These are phyloP conservation scores for Carpinus viminea DNA, from an alignment of 306 rosid genomes.

Conservation along the genomic window DNA sequence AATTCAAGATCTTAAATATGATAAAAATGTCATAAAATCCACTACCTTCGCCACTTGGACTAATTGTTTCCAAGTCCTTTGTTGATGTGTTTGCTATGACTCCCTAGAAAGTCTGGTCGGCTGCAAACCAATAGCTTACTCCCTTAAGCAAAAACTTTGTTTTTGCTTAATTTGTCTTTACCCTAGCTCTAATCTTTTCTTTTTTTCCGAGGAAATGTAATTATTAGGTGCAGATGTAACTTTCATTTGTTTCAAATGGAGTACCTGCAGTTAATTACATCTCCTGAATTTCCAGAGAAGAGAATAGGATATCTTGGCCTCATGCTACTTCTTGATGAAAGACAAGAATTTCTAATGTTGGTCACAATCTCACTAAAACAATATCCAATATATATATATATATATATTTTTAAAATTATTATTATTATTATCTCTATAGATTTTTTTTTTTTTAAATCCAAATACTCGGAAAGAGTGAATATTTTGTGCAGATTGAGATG, in stretches of 20 bases:
- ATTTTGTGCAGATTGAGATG: slow-evolving; percentile 9
- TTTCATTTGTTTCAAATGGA: slow-evolving; percentile 57
- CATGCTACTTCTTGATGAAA: slow-evolving; percentile 99
- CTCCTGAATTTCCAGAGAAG: slow-evolving; percentile 97
- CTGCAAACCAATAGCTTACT: no score
- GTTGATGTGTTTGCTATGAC: no score
- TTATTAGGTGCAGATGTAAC: no score
- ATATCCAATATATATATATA: slow-evolving; percentile 55
- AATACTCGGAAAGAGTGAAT: slow-evolving; percentile 89
- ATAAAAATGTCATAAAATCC: no score
- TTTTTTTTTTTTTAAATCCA: slow-evolving; percentile 40
- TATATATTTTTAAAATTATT: not conserved
- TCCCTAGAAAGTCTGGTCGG: no score
- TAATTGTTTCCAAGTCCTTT: no score
- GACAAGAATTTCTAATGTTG: slow-evolving; percentile 99
- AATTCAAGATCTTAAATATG: no score
- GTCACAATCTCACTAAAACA: slow-evolving; percentile 97
- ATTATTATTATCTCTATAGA: not conserved
- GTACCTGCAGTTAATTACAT: slow-evolving; percentile 89
- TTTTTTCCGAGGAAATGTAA: no score
- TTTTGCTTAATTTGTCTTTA: no score
- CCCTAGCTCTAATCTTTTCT: no score
- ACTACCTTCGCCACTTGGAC: no score
- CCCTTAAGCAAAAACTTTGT: no score
- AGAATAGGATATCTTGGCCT: slow-evolving; percentile 98